A percentile compares a stretch with the other conserved stretches of the same genome.
Conservation (phyloP, 257 asterid genomes). For the Solanum boliviense region DNA sequence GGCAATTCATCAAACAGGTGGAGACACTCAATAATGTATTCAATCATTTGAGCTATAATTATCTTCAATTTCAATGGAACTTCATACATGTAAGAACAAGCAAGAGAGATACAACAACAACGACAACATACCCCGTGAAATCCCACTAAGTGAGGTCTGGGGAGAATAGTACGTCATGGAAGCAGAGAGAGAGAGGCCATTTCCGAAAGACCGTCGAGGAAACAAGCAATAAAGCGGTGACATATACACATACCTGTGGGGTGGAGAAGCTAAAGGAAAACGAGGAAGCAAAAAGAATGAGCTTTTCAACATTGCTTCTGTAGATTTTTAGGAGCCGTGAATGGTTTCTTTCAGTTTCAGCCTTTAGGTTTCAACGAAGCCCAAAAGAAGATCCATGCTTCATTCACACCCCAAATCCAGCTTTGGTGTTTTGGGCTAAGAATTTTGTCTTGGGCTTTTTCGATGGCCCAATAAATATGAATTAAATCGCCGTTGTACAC, state of each 20-base stretch:
- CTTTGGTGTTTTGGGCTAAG: not conserved
- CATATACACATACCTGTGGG: constrained; percentile 21
- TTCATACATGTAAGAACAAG: not conserved
- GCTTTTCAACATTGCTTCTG: constrained; percentile 29
- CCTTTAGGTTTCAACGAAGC: not conserved
- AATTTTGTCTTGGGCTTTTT: not conserved
- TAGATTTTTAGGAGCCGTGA: not conserved
- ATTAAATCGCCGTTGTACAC: not conserved
- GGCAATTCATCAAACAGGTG: not conserved
- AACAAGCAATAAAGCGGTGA: not conserved
- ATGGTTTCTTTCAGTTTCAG: not conserved
- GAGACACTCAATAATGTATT: not conserved
- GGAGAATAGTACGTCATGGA: not conserved
- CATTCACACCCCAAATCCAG: not conserved
- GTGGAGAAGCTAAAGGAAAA: not conserved
- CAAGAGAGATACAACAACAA: not conserved
- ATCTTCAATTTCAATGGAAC: not conserved
- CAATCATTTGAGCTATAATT: not conserved
- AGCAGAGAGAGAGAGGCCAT: not conserved
- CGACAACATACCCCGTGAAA: not conserved
- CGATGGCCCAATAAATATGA: not conserved
- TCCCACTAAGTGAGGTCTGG: not conserved
- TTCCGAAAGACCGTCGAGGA: not conserved
- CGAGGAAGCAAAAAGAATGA: constrained; percentile 26
- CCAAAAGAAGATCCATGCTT: not conserved